Conservation (phyloP, 257 asterid species). For the Rhazya stricta region DNA sequence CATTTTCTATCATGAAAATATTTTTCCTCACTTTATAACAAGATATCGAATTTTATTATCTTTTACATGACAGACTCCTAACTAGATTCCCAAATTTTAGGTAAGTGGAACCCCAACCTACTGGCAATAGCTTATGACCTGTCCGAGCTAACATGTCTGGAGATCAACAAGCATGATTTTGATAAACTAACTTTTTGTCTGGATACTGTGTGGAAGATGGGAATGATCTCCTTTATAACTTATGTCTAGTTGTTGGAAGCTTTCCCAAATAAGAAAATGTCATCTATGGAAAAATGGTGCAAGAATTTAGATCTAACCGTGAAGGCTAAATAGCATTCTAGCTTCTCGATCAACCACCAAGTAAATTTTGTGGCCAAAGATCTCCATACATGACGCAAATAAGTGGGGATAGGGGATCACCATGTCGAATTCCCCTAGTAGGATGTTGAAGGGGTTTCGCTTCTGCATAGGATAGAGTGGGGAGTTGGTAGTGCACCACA, state of each 20-base stretch:
- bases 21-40: too few species aligned
- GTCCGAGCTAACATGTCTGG: too few species aligned
- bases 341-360: neutral
- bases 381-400: neutral
- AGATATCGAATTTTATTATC: too few species aligned
- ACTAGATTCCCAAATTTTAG: too few species aligned
- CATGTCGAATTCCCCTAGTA: neutral
- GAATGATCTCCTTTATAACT: neutral
- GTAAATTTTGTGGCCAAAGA: neutral
- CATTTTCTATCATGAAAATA: too few species aligned
- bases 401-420: neutral
- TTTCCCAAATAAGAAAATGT: neutral
- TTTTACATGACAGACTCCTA: too few species aligned
- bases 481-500: too few species aligned
- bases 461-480: too few species aligned
- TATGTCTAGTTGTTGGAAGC: too few species aligned
- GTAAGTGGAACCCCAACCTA: too few species aligned
- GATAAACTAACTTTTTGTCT: neutral
- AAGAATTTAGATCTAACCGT: neutral
- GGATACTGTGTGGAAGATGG: neutral
- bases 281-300: neutral
- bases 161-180: too few species aligned
- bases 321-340: neutral
- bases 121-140: too few species aligned
- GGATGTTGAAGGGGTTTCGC: neutral